A percentile compares a stretch with the other conserved stretches of the same genome.
These are phyloP conservation scores for Austroboletus novae-zelandiae DNA, from an alignment of 1,284 basidiomycete genomes.

Conservation along the genomic window DNA sequence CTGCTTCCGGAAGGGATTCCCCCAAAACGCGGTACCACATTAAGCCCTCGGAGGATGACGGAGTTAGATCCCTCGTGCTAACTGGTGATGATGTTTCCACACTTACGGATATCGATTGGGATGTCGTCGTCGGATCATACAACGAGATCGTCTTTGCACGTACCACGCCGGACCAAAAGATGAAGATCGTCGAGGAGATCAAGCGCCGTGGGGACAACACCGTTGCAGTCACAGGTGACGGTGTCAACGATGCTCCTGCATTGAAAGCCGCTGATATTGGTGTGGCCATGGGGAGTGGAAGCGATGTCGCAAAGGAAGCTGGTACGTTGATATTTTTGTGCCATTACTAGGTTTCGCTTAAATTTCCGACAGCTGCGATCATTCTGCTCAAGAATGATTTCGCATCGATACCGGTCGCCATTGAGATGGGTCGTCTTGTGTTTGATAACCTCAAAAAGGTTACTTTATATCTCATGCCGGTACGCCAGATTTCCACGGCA, in stretches of 20 bases:
- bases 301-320: conserved; percentile 78
- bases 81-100: conserved; percentile 45
- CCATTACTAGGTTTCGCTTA: neutral
- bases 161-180: conserved; percentile 62
- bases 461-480: conserved; percentile 40
- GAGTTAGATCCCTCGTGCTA: conserved; percentile 38
- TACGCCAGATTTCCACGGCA: conserved; percentile 5
- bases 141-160: conserved; percentile 59
- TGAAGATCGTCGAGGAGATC: conserved; percentile 55
- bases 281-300: conserved; percentile 83
- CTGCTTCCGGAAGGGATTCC: conserved; percentile 11
- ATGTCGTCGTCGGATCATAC: conserved; percentile 44
- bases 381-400: conserved; percentile 37
- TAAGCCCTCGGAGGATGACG: conserved; percentile 30
- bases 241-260: conserved; percentile 57
- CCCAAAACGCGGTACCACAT: conserved; percentile 35
- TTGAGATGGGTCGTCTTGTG: conserved; percentile 51
- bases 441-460: conserved; percentile 58
- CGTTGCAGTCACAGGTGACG: conserved; percentile 57
- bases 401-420: conserved; percentile 38
- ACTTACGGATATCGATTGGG: conserved; percentile 49
- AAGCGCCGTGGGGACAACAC: conserved; percentile 44
- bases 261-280: conserved; percentile 85
- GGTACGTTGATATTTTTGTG: conserved; percentile 21
- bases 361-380: conserved; percentile 23